These are phyloP conservation scores for Stentor roeselii DNA, from an alignment of 73 alveolate genomes.

Conservation along the genomic window DNA sequence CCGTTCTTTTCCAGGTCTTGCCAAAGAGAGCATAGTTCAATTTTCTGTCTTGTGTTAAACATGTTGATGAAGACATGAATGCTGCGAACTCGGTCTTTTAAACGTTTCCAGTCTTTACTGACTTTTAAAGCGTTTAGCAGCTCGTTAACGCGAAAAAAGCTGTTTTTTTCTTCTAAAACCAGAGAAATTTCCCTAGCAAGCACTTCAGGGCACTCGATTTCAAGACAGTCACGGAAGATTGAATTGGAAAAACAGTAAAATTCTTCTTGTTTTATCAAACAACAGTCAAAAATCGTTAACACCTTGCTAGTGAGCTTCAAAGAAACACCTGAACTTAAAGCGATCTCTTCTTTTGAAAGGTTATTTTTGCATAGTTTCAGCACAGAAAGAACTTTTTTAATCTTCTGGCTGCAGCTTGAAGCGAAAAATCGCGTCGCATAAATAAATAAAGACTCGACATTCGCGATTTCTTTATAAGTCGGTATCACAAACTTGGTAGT, in stretches of 20 bases:
- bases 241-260: not conserved
- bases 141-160: constrained; percentile 20
- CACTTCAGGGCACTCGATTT: not conserved
- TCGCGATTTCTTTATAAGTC: not conserved
- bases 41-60: constrained; percentile 39
- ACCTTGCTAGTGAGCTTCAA: not conserved
- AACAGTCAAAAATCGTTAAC: not conserved
- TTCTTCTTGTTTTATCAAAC: not conserved
- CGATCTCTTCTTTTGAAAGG: not conserved
- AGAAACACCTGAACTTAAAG: not conserved
- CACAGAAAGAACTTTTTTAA: not conserved
- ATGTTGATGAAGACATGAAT: constrained; percentile 46
- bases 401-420: not conserved
- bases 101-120: constrained; percentile 43
- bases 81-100: constrained; percentile 48
- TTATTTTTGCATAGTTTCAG: not conserved
- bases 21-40: constrained; percentile 49
- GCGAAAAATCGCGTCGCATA: not conserved
- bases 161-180: not conserved
- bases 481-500: not conserved
- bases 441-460: not conserved
- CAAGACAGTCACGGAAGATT: not conserved
- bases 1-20: constrained; percentile 37
- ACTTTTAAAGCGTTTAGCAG: constrained; percentile 25
- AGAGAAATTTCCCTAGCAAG: not conserved